Conservation (phyloP, 2,329 filamentous ascomycete genomes). For the Xylaria hypoxylon region DNA sequence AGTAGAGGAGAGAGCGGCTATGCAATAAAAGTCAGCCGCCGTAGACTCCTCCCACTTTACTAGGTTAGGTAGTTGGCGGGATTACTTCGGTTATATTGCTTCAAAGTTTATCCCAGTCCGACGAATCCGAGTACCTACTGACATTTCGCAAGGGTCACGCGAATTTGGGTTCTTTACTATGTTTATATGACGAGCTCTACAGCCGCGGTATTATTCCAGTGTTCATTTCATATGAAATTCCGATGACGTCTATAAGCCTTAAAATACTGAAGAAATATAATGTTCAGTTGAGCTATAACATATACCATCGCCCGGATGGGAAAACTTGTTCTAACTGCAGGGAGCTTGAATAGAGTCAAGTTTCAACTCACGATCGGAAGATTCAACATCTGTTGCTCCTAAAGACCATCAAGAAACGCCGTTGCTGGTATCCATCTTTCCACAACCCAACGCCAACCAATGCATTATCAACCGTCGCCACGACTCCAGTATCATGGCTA, state of each 20-base stretch:
- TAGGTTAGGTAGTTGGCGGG: no score
- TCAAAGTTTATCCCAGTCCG: no score
- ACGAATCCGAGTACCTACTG: no score
- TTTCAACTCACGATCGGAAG: slow-evolving; percentile 11
- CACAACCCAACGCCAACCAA: slow-evolving; percentile 39
- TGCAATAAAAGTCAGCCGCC: not conserved
- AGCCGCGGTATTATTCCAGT: no score
- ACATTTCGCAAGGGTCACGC: no score
- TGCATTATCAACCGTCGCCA: slow-evolving; percentile 36
- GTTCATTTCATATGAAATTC: no score
- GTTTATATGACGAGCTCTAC: not conserved
- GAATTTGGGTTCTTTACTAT: no score
- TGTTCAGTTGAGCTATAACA: not conserved
- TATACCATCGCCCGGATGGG: not conserved
- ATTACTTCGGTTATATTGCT: no score
- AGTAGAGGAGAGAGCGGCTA: not conserved
- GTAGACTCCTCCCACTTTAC: no score
- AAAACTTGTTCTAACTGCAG: not conserved
- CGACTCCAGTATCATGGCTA: slow-evolving; percentile 7
- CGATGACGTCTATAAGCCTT: not conserved
- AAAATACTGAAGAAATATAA: not conserved
- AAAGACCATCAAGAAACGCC: slow-evolving; percentile 35
- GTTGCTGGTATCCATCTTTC: slow-evolving; percentile 34
- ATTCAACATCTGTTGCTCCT: not conserved
- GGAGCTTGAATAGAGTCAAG: not conserved